Evolutionary conservation across 371 early-diverging fungal genomes (phyloP).

Genomic region (Blakeslea trispora): DNA sequence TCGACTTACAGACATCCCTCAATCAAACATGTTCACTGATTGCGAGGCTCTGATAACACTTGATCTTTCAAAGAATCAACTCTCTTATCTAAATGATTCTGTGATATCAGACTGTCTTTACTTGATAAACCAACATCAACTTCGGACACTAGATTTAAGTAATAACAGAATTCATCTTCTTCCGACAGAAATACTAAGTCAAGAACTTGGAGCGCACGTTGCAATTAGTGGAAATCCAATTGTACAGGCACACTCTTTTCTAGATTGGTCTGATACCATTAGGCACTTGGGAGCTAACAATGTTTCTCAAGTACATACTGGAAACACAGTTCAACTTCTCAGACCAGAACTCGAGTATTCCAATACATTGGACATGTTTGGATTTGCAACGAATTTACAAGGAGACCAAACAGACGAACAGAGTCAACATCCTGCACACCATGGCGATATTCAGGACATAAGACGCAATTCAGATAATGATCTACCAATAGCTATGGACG

Average conservation of each 20-base stretch:
- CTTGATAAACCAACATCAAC: conserved; percentile 45
- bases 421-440: too few relatives aligned
- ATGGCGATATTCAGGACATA: too few relatives aligned
- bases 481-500: neutral
- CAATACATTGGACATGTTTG: too few relatives aligned
- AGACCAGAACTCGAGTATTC: too few relatives aligned
- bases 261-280: too few relatives aligned
- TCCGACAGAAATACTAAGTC: conserved; percentile 57
- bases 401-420: too few relatives aligned
- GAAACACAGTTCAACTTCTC: too few relatives aligned
- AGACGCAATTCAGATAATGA: neutral
- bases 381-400: too few relatives aligned
- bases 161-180: conserved; percentile 58
- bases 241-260: too few relatives aligned
- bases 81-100: conserved; percentile 51
- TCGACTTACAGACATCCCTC: conserved; percentile 43
- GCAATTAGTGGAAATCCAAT: conserved; percentile 61
- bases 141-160: conserved; percentile 59
- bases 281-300: too few relatives aligned
- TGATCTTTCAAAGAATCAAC: conserved; percentile 52
- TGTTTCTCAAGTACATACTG: too few relatives aligned
- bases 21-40: conserved; percentile 24
- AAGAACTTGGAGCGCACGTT: conserved; percentile 46
- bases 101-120: conserved; percentile 38
- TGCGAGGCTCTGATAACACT: conserved; percentile 31